Conservation (phyloP, 495 filamentous ascomycete genomes). For the Trichoderma gamsii region DNA sequence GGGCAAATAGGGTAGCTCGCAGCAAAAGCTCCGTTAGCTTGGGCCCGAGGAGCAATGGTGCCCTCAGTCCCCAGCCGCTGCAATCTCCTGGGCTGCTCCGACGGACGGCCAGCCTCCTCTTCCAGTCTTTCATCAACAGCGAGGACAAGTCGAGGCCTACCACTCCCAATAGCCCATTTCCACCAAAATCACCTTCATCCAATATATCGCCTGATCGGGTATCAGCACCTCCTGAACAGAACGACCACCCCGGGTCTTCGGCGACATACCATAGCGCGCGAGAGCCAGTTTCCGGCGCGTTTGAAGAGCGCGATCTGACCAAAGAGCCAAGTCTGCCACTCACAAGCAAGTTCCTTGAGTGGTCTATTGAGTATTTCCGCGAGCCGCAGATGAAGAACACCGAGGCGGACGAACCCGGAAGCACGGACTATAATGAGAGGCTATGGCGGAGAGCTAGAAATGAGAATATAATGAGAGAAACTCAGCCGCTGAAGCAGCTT, state of each 20-base stretch:
- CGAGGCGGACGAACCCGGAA: slow-evolving; percentile 93
- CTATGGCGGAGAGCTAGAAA: slow-evolving; percentile 91
- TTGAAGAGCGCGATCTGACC: slow-evolving; percentile 52
- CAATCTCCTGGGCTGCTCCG: slow-evolving; percentile 44
- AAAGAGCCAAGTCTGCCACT: slow-evolving; percentile 61
- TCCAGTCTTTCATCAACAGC: slow-evolving; percentile 52
- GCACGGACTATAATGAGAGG: slow-evolving; percentile 92
- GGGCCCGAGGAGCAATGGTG: slow-evolving; percentile 37
- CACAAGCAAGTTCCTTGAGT: slow-evolving; percentile 79
- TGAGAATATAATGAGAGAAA: slow-evolving; percentile 82
- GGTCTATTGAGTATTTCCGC: slow-evolving; percentile 97
- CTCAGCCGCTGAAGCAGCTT: slow-evolving; percentile 84
- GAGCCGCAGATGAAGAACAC: slow-evolving; percentile 97
- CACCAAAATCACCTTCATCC: slow-evolving; percentile 39
- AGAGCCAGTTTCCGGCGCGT: slow-evolving; percentile 68
- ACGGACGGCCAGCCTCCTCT: slow-evolving; percentile 49
- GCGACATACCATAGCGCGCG: slow-evolving; percentile 70
- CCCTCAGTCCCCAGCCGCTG: slow-evolving; percentile 34
- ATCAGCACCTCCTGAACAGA: slow-evolving; percentile 63
- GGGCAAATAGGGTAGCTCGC: slow-evolving; percentile 45
- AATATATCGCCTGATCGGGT: slow-evolving; percentile 53
- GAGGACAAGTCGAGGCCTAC: slow-evolving; percentile 28
- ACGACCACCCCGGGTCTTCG: slow-evolving; percentile 61
- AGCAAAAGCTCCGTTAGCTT: slow-evolving; percentile 37
- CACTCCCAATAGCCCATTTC: slow-evolving; percentile 30